phyloP scores from a whole-genome alignment of 2,329 filamentous ascomycete genomes.

The Penicillium sp. region DNA sequence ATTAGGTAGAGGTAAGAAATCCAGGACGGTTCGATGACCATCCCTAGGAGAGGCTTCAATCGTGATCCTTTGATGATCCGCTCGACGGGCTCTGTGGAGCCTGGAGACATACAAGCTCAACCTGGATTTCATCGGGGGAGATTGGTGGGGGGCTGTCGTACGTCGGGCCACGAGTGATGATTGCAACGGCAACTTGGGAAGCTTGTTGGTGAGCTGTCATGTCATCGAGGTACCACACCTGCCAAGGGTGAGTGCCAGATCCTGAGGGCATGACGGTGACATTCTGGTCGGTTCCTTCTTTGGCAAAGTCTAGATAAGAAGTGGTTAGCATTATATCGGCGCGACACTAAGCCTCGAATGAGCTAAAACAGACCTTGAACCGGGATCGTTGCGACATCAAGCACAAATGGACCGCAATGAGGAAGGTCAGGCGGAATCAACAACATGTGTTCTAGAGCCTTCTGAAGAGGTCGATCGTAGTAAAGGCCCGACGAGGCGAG shows the following conservation, averaged over 20 bases:
- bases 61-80: conserved; percentile 20
- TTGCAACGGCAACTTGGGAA: conserved; percentile 37
- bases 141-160: conserved; percentile 25
- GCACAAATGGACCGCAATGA: conserved; percentile 31
- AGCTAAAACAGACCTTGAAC: conserved; percentile 29
- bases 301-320: conserved; percentile 30
- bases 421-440: conserved; percentile 20
- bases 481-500: conserved; percentile 26
- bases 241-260: conserved; percentile 30
- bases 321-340: not conserved
- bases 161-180: conserved; percentile 34
- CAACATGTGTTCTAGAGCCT: conserved; percentile 30
- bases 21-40: conserved; percentile 1
- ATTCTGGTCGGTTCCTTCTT: conserved; percentile 28
- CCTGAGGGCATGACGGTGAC: conserved; percentile 32
- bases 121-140: conserved; percentile 31
- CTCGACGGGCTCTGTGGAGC: conserved; percentile 37
- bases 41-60: conserved; percentile 4
- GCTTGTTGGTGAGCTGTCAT: conserved; percentile 35
- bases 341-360: not conserved
- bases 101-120: conserved; percentile 38
- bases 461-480: conserved; percentile 32
- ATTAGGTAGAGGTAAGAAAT: not conserved
- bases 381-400: conserved; percentile 34
- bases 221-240: conserved; percentile 37